phyloP scores from a whole-genome alignment of 2,329 filamentous ascomycete species.

The Ustulina deusta region DNA sequence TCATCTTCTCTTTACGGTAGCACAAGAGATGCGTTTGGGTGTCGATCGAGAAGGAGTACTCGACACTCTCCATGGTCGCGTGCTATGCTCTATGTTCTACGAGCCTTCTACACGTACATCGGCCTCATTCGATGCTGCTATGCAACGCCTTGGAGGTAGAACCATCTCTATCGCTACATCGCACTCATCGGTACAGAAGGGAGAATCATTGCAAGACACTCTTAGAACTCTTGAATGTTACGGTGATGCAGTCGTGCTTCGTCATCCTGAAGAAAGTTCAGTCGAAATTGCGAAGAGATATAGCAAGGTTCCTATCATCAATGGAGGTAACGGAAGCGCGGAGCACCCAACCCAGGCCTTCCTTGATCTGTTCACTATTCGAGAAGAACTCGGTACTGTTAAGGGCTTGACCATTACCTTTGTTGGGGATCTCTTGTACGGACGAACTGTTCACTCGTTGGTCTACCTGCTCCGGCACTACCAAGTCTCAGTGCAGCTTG shows the following conservation, averaged over 20 bases:
- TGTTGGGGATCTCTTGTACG: conserved; percentile 90
- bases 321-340: conserved; percentile 93
- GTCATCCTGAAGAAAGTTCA: conserved; percentile 86
- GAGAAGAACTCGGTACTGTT: conserved; percentile 95
- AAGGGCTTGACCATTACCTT: conserved; percentile 97
- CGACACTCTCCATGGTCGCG: conserved; percentile 84
- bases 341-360: conserved; percentile 99
- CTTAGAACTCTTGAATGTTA: conserved; percentile 95
- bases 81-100: conserved; percentile 95
- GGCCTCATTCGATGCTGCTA: conserved; percentile 94
- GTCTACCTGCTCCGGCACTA: conserved; percentile 96
- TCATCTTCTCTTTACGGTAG: conserved; percentile 94
- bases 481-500: conserved; percentile 92
- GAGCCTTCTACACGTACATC: conserved; percentile 97
- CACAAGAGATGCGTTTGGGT: conserved; percentile 95
- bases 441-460: conserved; percentile 93
- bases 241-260: conserved; percentile 93
- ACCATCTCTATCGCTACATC: conserved; percentile 85
- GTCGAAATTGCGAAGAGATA: conserved; percentile 87
- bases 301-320: conserved; percentile 92
- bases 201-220: conserved; percentile 92
- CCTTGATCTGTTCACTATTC: conserved; percentile 97
- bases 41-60: conserved; percentile 93
- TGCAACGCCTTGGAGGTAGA: conserved; percentile 95
- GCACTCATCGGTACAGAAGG: conserved; percentile 91